phyloP scores from a whole-genome alignment of 2,329 filamentous ascomycete genomes.

The Lasiodiplodia gonubiensis region DNA sequence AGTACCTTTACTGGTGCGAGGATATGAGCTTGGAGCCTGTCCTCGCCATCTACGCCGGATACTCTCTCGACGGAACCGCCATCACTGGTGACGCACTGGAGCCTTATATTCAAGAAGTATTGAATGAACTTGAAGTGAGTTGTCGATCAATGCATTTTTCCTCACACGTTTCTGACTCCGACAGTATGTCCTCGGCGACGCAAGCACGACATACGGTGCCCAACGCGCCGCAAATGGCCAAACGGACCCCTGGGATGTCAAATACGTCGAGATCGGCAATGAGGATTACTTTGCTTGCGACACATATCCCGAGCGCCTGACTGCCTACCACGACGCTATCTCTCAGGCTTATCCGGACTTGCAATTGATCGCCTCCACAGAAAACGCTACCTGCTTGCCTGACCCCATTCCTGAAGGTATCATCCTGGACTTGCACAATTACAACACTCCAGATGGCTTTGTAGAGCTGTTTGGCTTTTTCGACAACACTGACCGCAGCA shows the following conservation, averaged over 20 bases:
- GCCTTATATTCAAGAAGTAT: constrained; percentile 63
- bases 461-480: constrained; percentile 57
- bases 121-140: constrained; percentile 63
- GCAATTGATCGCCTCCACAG: constrained; percentile 58
- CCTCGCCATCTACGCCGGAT: constrained; percentile 64
- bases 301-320: constrained; percentile 59
- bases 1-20: constrained; percentile 66
- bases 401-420: constrained; percentile 42
- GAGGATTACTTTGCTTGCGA: constrained; percentile 64
- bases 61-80: constrained; percentile 55
- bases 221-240: constrained; percentile 66
- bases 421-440: constrained; percentile 57
- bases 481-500: constrained; percentile 11
- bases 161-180: not conserved
- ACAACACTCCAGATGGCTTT: constrained; percentile 44
- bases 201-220: constrained; percentile 62
- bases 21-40: constrained; percentile 65
- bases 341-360: constrained; percentile 62
- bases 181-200: constrained; percentile 61
- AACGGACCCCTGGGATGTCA: constrained; percentile 64
- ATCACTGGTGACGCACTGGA: constrained; percentile 56
- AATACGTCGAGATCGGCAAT: constrained; percentile 71
- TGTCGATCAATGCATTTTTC: too few species aligned
- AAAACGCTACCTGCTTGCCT: constrained; percentile 35
- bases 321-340: constrained; percentile 61